Base-by-base conservation (phyloP, 441 rosid species). In the Melastoma candidum region DNA sequence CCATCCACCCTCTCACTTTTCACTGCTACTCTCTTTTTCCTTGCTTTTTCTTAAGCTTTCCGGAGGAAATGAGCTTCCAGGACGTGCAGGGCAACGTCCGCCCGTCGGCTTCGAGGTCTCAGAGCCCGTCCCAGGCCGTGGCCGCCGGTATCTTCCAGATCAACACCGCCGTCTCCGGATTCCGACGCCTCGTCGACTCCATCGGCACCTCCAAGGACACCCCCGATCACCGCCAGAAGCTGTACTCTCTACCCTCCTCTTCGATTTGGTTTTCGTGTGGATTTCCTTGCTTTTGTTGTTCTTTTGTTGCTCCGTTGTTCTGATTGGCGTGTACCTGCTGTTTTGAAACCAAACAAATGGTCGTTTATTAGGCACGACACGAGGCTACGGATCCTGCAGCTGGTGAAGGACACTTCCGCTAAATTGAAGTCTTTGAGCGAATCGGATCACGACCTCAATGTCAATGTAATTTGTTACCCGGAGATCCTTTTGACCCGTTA, bases 61-160 rank as follows among this genome's bases (percentile, higher is more conserved):
- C 22, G 22, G 22, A 17, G 22, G 22, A 17, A n/a, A 83, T 83
- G 92, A 83, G 92, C 64, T 76, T 83, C 68, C 84, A 77, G 44
- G 85, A 80, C 71, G 45, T 78, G 12, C 70, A 72, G 61, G 60
- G 54, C 58, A 79, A 68, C 9, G 70, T 45, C 14, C 58, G 67
- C 39, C 60, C 80, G 11, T 52, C 74, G 13, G 51, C 78, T 0
- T 56, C 79, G 10, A 65, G 77, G 3, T 25, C 71, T 12, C 73
- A 69, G 68, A 72, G 57, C 68, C 80, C 85, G 11, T 75, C 87
- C 6, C 90, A 83, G 58, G 73, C 74, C 2, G 80, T 83, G 26
- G 81, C 87, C 25, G 78, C 85, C 13, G 80, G 79, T 9, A 84
- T 84, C 61, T 84, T 84, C 75, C 87, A 81, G 72, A 81, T 81